These are phyloP conservation scores for Malus hybrid DNA, from an alignment of 331 rosid genomes.

Conservation along the genomic window DNA sequence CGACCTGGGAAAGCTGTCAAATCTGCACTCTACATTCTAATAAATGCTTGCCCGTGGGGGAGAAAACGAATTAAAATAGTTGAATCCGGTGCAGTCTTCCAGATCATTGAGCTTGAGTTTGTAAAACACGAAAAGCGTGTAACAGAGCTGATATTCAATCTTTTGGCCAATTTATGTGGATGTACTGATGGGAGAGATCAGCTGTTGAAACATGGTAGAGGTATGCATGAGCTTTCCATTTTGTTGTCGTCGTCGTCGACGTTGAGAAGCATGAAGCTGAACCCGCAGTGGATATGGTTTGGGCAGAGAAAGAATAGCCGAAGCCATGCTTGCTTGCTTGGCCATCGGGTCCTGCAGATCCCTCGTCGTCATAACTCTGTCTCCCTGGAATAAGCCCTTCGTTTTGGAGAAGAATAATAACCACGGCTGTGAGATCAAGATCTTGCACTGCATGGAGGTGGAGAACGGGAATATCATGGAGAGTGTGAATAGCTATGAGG, in stretches of 20 bases:
- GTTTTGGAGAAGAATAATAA: slow-evolving; percentile 61
- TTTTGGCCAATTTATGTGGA: slow-evolving; percentile 44
- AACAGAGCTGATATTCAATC: slow-evolving; percentile 45
- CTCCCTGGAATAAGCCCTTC: slow-evolving; percentile 67
- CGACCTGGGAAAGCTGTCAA: slow-evolving; percentile 21
- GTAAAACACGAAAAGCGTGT: slow-evolving; percentile 30
- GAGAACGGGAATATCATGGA: slow-evolving; percentile 55
- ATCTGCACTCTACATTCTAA: slow-evolving; percentile 32
- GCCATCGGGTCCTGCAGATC: too few relatives aligned
- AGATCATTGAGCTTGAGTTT: slow-evolving; percentile 51
- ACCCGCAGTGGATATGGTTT: too few relatives aligned
- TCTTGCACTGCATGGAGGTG: slow-evolving; percentile 64
- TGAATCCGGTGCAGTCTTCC: slow-evolving; percentile 43
- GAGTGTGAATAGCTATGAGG: slow-evolving; percentile 82
- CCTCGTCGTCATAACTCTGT: too few relatives aligned
- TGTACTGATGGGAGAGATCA: slow-evolving; percentile 69
- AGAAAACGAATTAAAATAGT: slow-evolving; percentile 48
- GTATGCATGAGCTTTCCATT: slow-evolving; percentile 7
- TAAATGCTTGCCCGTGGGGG: slow-evolving; percentile 33
- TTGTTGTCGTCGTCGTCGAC: too few relatives aligned
- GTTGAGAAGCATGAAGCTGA: too few relatives aligned
- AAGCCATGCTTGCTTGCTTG: too few relatives aligned
- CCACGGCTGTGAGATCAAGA: slow-evolving; percentile 63
- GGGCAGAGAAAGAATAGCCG: too few relatives aligned
- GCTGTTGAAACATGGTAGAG: slow-evolving; percentile 43